Conservation (phyloP, 768 basidiomycete genomes). For the Podaxis sp. region DNA sequence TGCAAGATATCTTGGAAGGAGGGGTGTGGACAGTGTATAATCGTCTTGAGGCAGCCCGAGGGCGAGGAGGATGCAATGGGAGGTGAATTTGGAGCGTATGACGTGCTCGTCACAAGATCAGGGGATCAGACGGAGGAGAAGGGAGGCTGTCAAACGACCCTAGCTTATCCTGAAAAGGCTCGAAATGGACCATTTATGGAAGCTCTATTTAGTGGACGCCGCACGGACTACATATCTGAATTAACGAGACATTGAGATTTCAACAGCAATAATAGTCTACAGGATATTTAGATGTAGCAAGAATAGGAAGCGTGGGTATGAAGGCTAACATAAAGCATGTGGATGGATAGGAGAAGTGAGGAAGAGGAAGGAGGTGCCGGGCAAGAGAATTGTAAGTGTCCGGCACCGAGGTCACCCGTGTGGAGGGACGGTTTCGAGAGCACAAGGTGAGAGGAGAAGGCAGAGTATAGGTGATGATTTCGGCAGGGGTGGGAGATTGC, state of each 20-base stretch:
- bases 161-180: conserved; percentile 6
- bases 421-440: not conserved
- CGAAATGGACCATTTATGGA: conserved; percentile 1
- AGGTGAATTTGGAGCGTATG: not conserved
- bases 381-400: not conserved
- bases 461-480: not conserved
- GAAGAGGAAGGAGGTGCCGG: not conserved
- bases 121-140: not conserved
- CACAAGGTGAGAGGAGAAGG: not conserved
- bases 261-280: not conserved
- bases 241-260: not conserved
- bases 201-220: not conserved
- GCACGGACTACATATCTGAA: not conserved
- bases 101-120: not conserved
- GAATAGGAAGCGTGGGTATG: not conserved
- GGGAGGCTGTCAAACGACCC: not conserved
- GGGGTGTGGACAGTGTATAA: no score
- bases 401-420: conserved; percentile 3
- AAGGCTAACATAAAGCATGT: not conserved
- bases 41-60: no score
- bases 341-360: not conserved
- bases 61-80: not conserved
- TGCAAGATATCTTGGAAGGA: no score
- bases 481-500: not conserved
- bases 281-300: not conserved